phyloP scores from a whole-genome alignment of 1,139 yeast genomes.

The Meyerozyma guilliermondii region DNA sequence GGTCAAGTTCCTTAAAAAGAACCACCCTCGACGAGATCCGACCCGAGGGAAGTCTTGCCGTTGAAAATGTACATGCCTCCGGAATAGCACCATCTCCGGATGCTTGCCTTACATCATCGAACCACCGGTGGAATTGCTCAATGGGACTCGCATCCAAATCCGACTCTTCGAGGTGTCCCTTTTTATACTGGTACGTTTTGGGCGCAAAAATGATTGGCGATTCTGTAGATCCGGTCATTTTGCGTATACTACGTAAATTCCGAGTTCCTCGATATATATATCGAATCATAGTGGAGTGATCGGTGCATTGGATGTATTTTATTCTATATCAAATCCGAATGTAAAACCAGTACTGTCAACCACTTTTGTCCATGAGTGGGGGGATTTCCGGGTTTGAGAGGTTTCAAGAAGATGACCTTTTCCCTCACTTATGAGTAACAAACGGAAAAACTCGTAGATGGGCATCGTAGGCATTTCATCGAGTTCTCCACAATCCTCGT shows the following conservation, averaged over 20 bases:
- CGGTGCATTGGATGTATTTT: neutral
- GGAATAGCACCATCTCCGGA: slow-evolving; percentile 39
- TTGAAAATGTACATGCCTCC: slow-evolving; percentile 76
- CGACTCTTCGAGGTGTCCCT: slow-evolving; percentile 51
- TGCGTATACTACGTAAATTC: neutral
- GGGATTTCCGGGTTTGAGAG: neutral
- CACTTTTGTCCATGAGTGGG: neutral
- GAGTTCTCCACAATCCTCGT: slow-evolving; percentile 43
- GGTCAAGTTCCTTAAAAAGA: slow-evolving; percentile 82
- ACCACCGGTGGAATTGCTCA: slow-evolving; percentile 79
- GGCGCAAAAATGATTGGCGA: slow-evolving; percentile 62
- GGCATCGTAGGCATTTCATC: slow-evolving; percentile 44
- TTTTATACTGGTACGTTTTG: slow-evolving; percentile 81
- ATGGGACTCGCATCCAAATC: slow-evolving; percentile 62
- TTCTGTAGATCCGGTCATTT: slow-evolving; percentile 5
- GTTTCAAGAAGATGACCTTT: neutral
- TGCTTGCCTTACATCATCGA: slow-evolving; percentile 59
- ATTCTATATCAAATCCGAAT: neutral
- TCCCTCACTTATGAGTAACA: slow-evolving; percentile 34
- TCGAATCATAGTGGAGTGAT: neutral
- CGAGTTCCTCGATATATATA: neutral
- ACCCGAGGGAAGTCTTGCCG: slow-evolving; percentile 85
- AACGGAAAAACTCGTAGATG: slow-evolving; percentile 51
- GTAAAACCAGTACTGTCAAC: neutral
- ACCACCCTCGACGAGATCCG: slow-evolving; percentile 81